Base-by-base conservation (phyloP, 345 rosid genomes). In the Draba incana region DNA sequence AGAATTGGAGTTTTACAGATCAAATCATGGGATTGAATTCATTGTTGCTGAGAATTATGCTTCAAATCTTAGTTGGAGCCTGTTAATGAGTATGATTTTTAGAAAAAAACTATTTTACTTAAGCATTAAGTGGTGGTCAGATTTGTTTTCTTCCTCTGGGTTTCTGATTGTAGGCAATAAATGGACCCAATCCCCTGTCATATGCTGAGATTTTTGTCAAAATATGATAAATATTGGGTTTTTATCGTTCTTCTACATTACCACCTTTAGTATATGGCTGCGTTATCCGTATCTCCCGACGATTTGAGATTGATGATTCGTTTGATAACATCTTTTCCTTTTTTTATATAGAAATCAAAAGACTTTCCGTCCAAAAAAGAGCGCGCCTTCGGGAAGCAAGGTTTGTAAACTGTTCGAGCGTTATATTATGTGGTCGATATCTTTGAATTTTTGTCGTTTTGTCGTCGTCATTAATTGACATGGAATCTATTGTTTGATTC, bases 311-410 rank as follows among this genome's bases (percentile, higher is more conserved):
- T 42, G 38, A 48, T 64, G 30, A 57, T 47, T 10, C 65, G 61
- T 46, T 68, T 68, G 53, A 30, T 39, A 46, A 52, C 50, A 33
- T 62, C 20, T 60, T 31, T 38, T 24, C 5, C 5, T 10, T 7
- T 12, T 50, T 54, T 27, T 77, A 63, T 77, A 74, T 86, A 93
- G 98, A 81, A 93, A 93, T 75, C 98, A 93, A 43, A 83, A 90
- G 81, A 94, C 99, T 46, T 94, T 94, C 76, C 97, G 99, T 52
- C 99, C 99, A 2, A 94, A 94, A 68, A 91, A 90, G 84, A 90
- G 96, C 60, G 98, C 97, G 15, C 97, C 98, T 30, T 88, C 98
- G 0, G 98, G 98, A 74, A 94, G 97, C 79, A 94, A 94, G 99
- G 97, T 94, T 67, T 39, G 90, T 81, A 23, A 45, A 14, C 33